Percentiles rank a stretch among this genome's conserved stretches.
These are phyloP conservation scores for Thielaviopsis populi DNA, from an alignment of 2,329 filamentous ascomycete genomes.

Conservation along the genomic window DNA sequence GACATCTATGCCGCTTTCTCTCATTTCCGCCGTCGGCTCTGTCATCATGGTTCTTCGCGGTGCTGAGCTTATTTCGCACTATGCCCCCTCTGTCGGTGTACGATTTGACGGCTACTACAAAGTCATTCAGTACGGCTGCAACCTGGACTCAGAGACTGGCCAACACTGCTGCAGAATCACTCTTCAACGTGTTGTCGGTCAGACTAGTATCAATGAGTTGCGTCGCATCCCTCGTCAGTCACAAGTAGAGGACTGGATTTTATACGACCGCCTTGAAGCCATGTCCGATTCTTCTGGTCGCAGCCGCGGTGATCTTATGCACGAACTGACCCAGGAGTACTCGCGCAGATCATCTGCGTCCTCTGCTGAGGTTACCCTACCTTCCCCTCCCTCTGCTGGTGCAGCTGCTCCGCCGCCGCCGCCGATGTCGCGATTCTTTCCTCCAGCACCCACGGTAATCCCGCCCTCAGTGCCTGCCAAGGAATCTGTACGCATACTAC, in stretches of 20 bases:
- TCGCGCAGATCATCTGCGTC: constrained; percentile 13
- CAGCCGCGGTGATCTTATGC: constrained; percentile 14
- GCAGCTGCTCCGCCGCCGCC: neutral
- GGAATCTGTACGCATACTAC: constrained; percentile 8
- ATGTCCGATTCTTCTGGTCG: constrained; percentile 18
- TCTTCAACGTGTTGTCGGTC: constrained; percentile 31
- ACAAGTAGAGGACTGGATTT: constrained; percentile 40
- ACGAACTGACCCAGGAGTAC: constrained; percentile 10
- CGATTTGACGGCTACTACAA: constrained; percentile 45
- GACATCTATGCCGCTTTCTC: constrained; percentile 32
- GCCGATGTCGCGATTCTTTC: neutral
- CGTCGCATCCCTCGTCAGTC: constrained; percentile 36
- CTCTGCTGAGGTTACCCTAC: neutral
- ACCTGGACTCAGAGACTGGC: constrained; percentile 27
- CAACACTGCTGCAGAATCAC: constrained; percentile 32
- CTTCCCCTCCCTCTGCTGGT: constrained; percentile 1
- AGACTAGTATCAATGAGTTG: constrained; percentile 30
- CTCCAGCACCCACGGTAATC: neutral
- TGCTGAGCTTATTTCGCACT: constrained; percentile 33
- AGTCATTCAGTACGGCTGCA: constrained; percentile 33
- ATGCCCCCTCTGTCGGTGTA: constrained; percentile 37
- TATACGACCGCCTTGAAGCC: constrained; percentile 34
- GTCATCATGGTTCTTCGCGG: constrained; percentile 39
- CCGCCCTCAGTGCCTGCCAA: constrained; percentile 7
- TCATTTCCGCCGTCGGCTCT: constrained; percentile 35